A percentile compares a stretch with the other conserved stretches of the same genome.
These are phyloP conservation scores for Xylaria digitata DNA, from an alignment of 2,329 filamentous ascomycete species.

Conservation along the genomic window DNA sequence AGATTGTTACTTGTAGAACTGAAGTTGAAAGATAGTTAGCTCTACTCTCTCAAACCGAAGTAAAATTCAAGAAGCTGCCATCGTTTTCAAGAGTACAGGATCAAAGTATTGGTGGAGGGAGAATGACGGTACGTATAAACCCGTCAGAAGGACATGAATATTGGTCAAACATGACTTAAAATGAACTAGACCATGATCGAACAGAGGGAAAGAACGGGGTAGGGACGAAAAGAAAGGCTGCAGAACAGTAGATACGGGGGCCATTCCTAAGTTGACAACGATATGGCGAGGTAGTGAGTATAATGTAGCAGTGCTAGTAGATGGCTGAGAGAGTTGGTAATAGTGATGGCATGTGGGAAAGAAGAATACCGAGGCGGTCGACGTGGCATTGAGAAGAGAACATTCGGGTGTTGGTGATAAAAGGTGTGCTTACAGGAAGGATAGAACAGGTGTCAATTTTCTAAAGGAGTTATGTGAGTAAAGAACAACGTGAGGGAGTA, in stretches of 20 bases:
- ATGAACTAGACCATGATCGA: not conserved
- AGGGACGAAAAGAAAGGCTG: not conserved
- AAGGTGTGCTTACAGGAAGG: not conserved
- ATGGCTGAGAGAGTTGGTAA: not conserved
- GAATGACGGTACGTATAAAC: too few species aligned
- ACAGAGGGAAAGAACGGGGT: too few species aligned
- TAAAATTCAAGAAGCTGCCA: not conserved
- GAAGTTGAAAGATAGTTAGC: not conserved
- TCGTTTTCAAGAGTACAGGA: not conserved
- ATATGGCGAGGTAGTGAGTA: not conserved
- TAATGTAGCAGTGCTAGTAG: not conserved
- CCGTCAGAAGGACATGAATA: not conserved
- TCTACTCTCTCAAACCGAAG: not conserved
- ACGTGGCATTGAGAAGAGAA: not conserved
- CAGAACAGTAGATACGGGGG: not conserved
- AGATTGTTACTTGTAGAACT: not conserved
- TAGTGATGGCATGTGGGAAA: not conserved
- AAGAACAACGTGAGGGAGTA: not conserved
- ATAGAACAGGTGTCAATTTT: not conserved
- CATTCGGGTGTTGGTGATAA: not conserved
- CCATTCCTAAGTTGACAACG: not conserved
- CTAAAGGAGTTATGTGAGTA: constrained; percentile 9
- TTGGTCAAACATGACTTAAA: not conserved
- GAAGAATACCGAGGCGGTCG: not conserved
- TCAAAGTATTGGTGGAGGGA: not conserved